These are phyloP conservation scores for Volvox reticuliferus DNA, from an alignment of 139 green algal genomes.

Conservation along the genomic window DNA sequence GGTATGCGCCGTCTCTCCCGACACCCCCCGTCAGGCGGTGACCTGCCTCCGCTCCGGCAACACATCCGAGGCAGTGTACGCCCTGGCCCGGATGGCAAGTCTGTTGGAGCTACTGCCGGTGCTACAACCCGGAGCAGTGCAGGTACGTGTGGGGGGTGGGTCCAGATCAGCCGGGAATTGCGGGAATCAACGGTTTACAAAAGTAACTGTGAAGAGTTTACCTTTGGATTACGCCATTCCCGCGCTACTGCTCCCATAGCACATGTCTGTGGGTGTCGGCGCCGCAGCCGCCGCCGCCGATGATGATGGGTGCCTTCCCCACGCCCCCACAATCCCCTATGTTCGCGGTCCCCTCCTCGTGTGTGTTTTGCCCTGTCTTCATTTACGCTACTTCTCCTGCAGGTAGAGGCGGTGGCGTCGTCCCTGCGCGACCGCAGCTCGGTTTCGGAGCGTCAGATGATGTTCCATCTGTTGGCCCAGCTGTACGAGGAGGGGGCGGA, in stretches of 20 bases:
- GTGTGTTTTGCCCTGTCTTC: no score
- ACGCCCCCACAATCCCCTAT: no score
- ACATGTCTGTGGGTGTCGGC: no score
- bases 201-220: no score
- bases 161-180: no score
- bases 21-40: not conserved
- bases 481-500: constrained; percentile 37
- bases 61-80: constrained; percentile 3
- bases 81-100: constrained; percentile 44
- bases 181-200: no score
- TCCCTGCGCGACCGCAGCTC: constrained; percentile 22
- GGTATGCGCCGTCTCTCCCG: no score
- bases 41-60: not conserved
- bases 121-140: constrained; percentile 10
- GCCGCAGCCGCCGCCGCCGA: no score
- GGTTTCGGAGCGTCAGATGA: constrained; percentile 28
- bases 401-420: constrained; percentile 45
- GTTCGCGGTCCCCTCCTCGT: no score
- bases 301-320: no score
- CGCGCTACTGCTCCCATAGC: no score
- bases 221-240: no score
- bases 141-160: constrained; percentile 51
- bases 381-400: not conserved
- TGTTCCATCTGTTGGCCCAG: constrained; percentile 55
- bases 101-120: constrained; percentile 56